Evolutionary conservation across 306 rosid species (phyloP).

Genomic region (Astragalus glycyphyllos): DNA sequence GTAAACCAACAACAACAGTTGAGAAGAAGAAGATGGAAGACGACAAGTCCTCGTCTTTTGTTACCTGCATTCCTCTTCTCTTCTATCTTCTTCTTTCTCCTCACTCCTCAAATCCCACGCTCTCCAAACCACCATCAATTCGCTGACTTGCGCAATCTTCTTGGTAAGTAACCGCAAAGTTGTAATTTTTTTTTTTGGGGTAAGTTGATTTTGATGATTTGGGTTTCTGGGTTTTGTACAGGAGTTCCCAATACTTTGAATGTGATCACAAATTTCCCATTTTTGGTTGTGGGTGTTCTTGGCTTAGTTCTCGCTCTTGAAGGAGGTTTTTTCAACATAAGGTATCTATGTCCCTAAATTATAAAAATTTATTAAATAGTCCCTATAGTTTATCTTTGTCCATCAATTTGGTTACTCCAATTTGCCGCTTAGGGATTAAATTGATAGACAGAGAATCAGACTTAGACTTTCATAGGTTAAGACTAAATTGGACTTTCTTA

Average conservation of each 20-base stretch:
- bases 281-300: constrained; percentile 71
- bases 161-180: constrained; percentile 48
- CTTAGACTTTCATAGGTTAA: too few species aligned
- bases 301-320: constrained; percentile 64
- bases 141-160: constrained; percentile 72
- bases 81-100: constrained; percentile 45
- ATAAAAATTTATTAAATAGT: too few species aligned
- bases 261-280: constrained; percentile 74
- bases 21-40: constrained; percentile 47
- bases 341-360: constrained; percentile 26
- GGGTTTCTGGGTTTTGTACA: constrained; percentile 49
- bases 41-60: constrained; percentile 40
- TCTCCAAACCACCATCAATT: constrained; percentile 56
- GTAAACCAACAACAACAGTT: constrained; percentile 45
- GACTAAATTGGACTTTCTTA: too few species aligned
- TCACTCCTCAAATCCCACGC: constrained; percentile 60
- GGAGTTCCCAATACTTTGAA: constrained; percentile 78
- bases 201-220: constrained; percentile 24
- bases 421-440: too few species aligned
- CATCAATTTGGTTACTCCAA: too few species aligned
- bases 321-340: constrained; percentile 59
- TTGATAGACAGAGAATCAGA: too few species aligned
- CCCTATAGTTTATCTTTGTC: too few species aligned
- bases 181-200: constrained; percentile 20
- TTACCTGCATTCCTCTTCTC: constrained; percentile 51